phyloP scores from a whole-genome alignment of 2,329 filamentous ascomycete species.

The Phialophora macrospora region DNA sequence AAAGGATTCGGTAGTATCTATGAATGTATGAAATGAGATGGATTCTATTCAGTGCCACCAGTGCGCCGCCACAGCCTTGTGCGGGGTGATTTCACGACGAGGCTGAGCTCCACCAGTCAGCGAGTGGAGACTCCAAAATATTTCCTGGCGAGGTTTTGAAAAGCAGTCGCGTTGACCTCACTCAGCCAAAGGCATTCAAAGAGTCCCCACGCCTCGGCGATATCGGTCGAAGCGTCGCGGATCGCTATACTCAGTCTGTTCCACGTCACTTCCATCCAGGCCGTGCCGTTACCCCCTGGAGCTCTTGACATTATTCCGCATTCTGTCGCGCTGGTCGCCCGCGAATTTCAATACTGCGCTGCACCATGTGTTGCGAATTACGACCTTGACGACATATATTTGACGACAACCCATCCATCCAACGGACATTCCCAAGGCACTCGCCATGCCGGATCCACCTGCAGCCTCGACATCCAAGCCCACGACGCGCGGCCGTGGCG shows the following conservation, averaged over 20 bases:
- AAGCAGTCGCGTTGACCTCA: neutral
- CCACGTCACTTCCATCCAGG: neutral
- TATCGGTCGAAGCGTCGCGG: neutral
- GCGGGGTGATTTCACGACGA: slow-evolving; percentile 2
- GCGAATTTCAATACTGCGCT: neutral
- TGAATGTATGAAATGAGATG: slow-evolving; percentile 35
- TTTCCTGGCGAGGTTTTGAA: neutral
- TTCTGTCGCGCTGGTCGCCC: neutral
- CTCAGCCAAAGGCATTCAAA: neutral
- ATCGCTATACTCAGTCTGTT: neutral
- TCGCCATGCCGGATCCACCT: slow-evolving; percentile 7
- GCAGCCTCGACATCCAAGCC: slow-evolving; percentile 24
- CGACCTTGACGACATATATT: neutral
- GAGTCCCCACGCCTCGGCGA: neutral
- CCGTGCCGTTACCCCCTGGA: neutral
- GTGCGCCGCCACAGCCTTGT: neutral
- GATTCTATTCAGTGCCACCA: neutral
- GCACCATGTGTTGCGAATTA: neutral
- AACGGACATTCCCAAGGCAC: neutral
- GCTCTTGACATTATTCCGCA: neutral
- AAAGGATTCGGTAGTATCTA: slow-evolving; percentile 25
- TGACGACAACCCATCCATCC: neutral
- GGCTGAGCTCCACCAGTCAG: neutral
- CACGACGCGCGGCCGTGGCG: slow-evolving; percentile 9
- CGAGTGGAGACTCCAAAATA: neutral